Evolutionary conservation across 352 stramenopile species (phyloP).

Genomic region (Peronospora farinosa): DNA sequence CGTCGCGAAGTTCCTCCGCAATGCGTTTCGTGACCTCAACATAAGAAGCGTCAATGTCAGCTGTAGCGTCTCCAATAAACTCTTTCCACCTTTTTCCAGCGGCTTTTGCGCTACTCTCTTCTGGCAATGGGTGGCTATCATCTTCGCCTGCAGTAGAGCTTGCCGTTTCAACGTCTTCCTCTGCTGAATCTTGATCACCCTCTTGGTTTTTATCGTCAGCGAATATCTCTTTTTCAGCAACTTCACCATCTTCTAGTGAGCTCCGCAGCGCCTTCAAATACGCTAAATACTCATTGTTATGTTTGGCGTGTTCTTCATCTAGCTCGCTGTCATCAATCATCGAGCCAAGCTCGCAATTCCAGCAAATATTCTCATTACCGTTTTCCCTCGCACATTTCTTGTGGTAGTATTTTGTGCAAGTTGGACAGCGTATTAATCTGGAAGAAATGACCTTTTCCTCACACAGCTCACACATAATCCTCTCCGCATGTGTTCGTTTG

Average conservation of each 20-base stretch:
- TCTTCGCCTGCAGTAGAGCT: constrained; percentile 7
- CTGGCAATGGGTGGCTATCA: constrained; percentile 14
- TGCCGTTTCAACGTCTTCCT: constrained; percentile 16
- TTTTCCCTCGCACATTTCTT: constrained; percentile 63
- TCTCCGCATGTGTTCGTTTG: constrained; percentile 33
- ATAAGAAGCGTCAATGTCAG: constrained; percentile 39
- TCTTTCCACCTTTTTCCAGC: constrained; percentile 48
- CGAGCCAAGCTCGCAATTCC: constrained; percentile 64
- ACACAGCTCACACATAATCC: constrained; percentile 48
- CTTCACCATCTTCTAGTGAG: constrained; percentile 10
- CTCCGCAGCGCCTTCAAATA: constrained; percentile 46
- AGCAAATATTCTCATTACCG: constrained; percentile 62
- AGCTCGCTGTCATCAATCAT: constrained; percentile 78
- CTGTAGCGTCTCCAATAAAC: constrained; percentile 59
- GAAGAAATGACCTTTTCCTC: constrained; percentile 37
- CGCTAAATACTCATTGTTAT: constrained; percentile 36
- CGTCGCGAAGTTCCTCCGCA: constrained; percentile 36
- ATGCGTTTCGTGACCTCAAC: constrained; percentile 48
- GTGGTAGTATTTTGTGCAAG: constrained; percentile 66
- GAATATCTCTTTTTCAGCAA: constrained; percentile 4
- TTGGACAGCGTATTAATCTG: constrained; percentile 36
- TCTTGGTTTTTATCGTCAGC: constrained; percentile 5
- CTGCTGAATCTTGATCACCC: constrained; percentile 2
- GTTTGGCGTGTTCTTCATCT: constrained; percentile 41
- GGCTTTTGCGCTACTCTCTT: constrained; percentile 17